Evolutionary conservation across 225 moss, liverwort and hornwort species (phyloP).

Genomic region (Sphagnum tenellum): DNA sequence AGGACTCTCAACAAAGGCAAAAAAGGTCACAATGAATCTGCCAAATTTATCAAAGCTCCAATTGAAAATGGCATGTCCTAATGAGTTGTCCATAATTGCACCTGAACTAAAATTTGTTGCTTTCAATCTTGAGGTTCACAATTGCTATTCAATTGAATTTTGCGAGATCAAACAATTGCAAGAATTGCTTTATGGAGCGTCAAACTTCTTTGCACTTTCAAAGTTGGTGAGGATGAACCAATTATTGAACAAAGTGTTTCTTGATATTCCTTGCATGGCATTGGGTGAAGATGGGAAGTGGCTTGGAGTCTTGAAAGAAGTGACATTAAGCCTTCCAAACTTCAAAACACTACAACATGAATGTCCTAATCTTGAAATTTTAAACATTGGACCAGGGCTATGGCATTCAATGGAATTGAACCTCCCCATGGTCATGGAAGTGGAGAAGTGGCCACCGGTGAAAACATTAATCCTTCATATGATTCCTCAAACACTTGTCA

Average conservation of each 20-base stretch:
- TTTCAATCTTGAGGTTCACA: slow-evolving; percentile 39
- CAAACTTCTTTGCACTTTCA: slow-evolving; percentile 23
- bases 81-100: slow-evolving; percentile 16
- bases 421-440: slow-evolving; percentile 1
- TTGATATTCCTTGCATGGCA: slow-evolving; percentile 75
- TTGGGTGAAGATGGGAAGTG: slow-evolving; percentile 52
- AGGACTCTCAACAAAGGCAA: slow-evolving; percentile 36
- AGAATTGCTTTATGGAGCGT: slow-evolving; percentile 39
- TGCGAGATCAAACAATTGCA: slow-evolving; percentile 14
- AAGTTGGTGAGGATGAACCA: slow-evolving; percentile 10
- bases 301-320: slow-evolving; percentile 30
- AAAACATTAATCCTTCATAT: slow-evolving; percentile 42
- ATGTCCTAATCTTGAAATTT: slow-evolving; percentile 28
- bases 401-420: slow-evolving; percentile 59
- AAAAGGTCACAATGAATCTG: slow-evolving; percentile 24
- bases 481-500: slow-evolving; percentile 27
- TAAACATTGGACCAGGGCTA: slow-evolving; percentile 65
- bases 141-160: slow-evolving; percentile 12
- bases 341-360: slow-evolving; percentile 12
- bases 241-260: slow-evolving; percentile 30
- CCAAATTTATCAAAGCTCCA: slow-evolving; percentile 43
- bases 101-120: slow-evolving; percentile 21
- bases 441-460: slow-evolving; percentile 40
- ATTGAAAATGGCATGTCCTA: slow-evolving; percentile 41
- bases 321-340: slow-evolving; percentile 27